phyloP scores from a whole-genome alignment of 2,329 filamentous ascomycete genomes.

The Fusarium phyllophilum region DNA sequence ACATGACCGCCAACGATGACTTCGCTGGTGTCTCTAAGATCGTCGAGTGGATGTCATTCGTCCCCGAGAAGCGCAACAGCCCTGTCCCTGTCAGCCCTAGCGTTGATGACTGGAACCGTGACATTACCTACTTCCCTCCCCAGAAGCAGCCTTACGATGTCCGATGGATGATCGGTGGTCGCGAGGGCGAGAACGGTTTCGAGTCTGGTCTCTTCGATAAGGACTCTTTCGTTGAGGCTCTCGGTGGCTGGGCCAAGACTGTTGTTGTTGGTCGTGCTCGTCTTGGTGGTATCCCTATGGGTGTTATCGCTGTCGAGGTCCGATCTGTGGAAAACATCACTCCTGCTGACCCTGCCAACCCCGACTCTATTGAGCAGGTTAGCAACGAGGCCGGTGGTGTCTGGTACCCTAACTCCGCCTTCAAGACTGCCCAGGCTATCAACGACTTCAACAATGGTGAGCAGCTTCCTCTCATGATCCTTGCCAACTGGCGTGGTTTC shows the following conservation, averaged over 20 bases:
- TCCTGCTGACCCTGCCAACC: conserved; percentile 96
- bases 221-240: conserved; percentile 94
- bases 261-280: conserved; percentile 97
- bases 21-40: conserved; percentile 98
- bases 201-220: conserved; percentile 94
- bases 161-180: conserved; percentile 89
- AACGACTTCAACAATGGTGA: conserved; percentile 99
- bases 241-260: conserved; percentile 96
- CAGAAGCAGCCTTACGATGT: conserved; percentile 91
- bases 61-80: conserved; percentile 93
- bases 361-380: conserved; percentile 97
- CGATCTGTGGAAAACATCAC: conserved; percentile 96
- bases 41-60: conserved; percentile 96
- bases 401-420: conserved; percentile 99
- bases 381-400: conserved; percentile 96
- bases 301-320: conserved; percentile 97
- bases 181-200: conserved; percentile 81
- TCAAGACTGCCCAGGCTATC: conserved; percentile 99
- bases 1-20: conserved; percentile 98
- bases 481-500: conserved; percentile 99
- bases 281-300: conserved; percentile 95
- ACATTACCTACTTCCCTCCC: conserved; percentile 83
- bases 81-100: conserved; percentile 92
- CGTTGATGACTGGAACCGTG: conserved; percentile 90
- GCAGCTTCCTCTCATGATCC: conserved; percentile 97